Percentiles rank a stretch among this genome's conserved stretches.
Evolutionary conservation across 2,329 filamentous ascomycete genomes (phyloP).

Genomic region (Hysterium pulicare): DNA sequence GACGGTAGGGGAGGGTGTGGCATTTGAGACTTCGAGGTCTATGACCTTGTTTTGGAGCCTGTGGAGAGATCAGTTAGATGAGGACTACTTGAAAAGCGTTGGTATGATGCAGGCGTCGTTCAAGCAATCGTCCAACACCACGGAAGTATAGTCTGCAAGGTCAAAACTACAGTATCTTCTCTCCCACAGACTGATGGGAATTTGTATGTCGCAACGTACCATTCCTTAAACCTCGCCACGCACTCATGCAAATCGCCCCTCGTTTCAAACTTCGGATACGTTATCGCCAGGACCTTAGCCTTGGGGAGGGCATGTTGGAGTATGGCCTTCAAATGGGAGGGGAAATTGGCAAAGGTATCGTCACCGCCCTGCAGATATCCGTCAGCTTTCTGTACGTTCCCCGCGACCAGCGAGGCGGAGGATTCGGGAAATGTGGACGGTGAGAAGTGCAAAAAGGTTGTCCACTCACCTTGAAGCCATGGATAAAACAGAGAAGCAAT

Average conservation of each 20-base stretch:
- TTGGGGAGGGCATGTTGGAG: constrained; percentile 66
- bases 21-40: constrained; percentile 81
- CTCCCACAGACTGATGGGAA: constrained; percentile 1
- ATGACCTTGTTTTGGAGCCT: constrained; percentile 91
- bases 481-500: constrained; percentile 76
- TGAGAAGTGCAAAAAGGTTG: neutral
- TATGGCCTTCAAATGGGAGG: constrained; percentile 65
- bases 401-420: constrained; percentile 3
- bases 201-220: no score
- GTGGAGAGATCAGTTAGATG: no score
- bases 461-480: constrained; percentile 75
- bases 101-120: no score
- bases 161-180: no score
- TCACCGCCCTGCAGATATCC: constrained; percentile 62
- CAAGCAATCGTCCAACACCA: no score
- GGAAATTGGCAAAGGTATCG: constrained; percentile 73
- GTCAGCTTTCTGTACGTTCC: constrained; percentile 5
- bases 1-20: constrained; percentile 77
- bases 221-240: constrained; percentile 71
- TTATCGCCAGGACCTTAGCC: constrained; percentile 62
- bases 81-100: no score
- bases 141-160: no score
- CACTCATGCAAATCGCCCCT: constrained; percentile 69
- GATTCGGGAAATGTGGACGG: neutral
- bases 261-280: constrained; percentile 84